These are phyloP conservation scores for Exophiala bonariae DNA, from an alignment of 2,329 filamentous ascomycete genomes.

Conservation along the genomic window DNA sequence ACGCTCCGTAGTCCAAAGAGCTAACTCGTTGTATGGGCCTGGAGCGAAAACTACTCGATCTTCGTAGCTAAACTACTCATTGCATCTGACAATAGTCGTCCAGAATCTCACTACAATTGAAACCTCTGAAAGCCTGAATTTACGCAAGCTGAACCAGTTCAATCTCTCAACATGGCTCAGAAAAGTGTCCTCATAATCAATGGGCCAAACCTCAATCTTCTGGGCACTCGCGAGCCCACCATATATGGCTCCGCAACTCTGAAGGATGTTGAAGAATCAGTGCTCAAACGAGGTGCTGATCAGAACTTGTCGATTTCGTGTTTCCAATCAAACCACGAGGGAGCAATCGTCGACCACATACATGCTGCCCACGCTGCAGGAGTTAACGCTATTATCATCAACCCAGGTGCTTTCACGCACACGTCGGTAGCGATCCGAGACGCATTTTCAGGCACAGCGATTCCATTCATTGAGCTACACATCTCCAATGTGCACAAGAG, in stretches of 20 bases:
- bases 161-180: constrained; percentile 1
- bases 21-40: no score
- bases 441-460: constrained; percentile 64
- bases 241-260: constrained; percentile 72
- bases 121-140: no score
- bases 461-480: constrained; percentile 75
- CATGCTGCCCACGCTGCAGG: constrained; percentile 49
- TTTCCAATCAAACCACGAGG: constrained; percentile 77
- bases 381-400: neutral
- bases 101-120: no score
- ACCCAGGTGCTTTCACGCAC: constrained; percentile 72
- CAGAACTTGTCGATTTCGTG: constrained; percentile 53
- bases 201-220: constrained; percentile 75
- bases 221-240: constrained; percentile 70
- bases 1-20: no score
- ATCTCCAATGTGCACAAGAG: constrained; percentile 71
- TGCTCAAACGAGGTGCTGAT: constrained; percentile 49
- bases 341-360: constrained; percentile 70
- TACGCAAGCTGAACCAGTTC: no score
- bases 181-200: constrained; percentile 68
- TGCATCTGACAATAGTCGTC: no score
- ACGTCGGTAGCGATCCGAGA: constrained; percentile 73
- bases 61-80: no score
- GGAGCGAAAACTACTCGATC: no score
- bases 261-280: constrained; percentile 55